A percentile compares a stretch with the other conserved stretches of the same genome.
phyloP scores from a whole-genome alignment of 768 basidiomycete species.

The Imleria badia region DNA sequence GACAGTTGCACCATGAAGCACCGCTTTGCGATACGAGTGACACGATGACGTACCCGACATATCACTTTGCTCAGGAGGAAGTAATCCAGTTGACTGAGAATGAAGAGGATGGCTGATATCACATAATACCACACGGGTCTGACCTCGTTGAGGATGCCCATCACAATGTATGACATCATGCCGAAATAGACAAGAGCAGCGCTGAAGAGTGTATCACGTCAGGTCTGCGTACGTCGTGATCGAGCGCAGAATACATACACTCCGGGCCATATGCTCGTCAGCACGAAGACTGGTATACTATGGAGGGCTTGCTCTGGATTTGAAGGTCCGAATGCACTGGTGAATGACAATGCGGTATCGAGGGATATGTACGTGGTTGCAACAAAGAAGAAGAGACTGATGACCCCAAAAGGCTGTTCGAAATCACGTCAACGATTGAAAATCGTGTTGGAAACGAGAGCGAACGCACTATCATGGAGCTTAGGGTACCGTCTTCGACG shows the following conservation, averaged over 20 bases:
- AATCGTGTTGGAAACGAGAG: background rate
- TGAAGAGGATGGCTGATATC: slow-evolving; percentile 71
- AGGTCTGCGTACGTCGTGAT: background rate
- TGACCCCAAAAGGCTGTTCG: slow-evolving; percentile 58
- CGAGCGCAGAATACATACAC: slow-evolving; percentile 45
- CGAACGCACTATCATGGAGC: slow-evolving; percentile 59
- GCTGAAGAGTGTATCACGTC: slow-evolving; percentile 32
- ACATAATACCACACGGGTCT: slow-evolving; percentile 80
- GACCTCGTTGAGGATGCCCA: slow-evolving; percentile 72
- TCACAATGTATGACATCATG: slow-evolving; percentile 80
- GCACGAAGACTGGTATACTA: slow-evolving; percentile 76
- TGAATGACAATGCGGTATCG: slow-evolving; percentile 73
- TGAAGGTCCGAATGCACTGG: slow-evolving; percentile 57
- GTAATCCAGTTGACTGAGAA: slow-evolving; percentile 78
- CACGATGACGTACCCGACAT: slow-evolving; percentile 52
- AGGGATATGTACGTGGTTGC: slow-evolving; percentile 82
- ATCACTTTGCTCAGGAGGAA: slow-evolving; percentile 78
- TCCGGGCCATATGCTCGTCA: slow-evolving; percentile 79
- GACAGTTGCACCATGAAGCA: slow-evolving; percentile 11
- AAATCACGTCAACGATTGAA: background rate
- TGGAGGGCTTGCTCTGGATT: slow-evolving; percentile 54
- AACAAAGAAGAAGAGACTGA: slow-evolving; percentile 60
- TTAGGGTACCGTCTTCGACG: slow-evolving; percentile 86
- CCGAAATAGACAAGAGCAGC: slow-evolving; percentile 67
- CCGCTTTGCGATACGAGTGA: background rate